These are phyloP conservation scores for Pyricularia sp. DNA, from an alignment of 2,329 filamentous ascomycete species.

Conservation along the genomic window DNA sequence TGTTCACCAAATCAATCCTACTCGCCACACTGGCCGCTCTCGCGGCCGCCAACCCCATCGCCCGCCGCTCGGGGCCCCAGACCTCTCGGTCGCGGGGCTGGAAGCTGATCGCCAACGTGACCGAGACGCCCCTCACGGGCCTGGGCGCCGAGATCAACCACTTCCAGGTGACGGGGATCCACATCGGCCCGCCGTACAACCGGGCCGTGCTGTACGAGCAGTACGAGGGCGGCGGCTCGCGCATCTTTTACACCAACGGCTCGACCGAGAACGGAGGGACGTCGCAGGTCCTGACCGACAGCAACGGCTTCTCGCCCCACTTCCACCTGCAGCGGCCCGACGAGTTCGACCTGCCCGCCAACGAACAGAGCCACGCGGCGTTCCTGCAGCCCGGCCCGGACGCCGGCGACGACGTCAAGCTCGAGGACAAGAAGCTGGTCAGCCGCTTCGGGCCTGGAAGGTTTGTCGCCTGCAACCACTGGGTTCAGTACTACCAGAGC, in stretches of 20 bases:
- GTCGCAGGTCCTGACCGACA: slow-evolving; percentile 26
- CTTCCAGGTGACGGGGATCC: slow-evolving; percentile 25
- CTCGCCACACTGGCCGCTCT: slow-evolving; percentile 1
- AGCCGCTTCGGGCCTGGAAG: slow-evolving; percentile 16
- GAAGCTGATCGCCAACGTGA: slow-evolving; percentile 21
- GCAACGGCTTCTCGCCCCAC: slow-evolving; percentile 19
- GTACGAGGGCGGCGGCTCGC: slow-evolving; percentile 8
- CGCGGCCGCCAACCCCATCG: not conserved
- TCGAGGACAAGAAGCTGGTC: slow-evolving; percentile 9
- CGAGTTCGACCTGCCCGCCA: slow-evolving; percentile 7
- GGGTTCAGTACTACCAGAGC: slow-evolving; percentile 25
- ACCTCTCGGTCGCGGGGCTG: slow-evolving; percentile 4
- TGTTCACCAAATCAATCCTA: not conserved
- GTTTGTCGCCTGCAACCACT: slow-evolving; percentile 29
- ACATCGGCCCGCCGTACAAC: slow-evolving; percentile 27
- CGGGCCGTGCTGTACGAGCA: slow-evolving; percentile 21
- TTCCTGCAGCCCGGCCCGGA: slow-evolving; percentile 23
- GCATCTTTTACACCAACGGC: slow-evolving; percentile 37
- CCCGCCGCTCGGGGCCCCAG: not conserved
- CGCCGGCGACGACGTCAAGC: slow-evolving; percentile 7
- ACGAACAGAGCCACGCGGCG: slow-evolving; percentile 15
- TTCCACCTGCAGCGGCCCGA: slow-evolving; percentile 15
- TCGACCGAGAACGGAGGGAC: slow-evolving; percentile 21
- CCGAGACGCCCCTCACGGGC: slow-evolving; percentile 21
- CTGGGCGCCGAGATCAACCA: slow-evolving; percentile 27